phyloP scores from a whole-genome alignment of 2,329 filamentous ascomycete genomes.

The Exserohilum turcica region DNA sequence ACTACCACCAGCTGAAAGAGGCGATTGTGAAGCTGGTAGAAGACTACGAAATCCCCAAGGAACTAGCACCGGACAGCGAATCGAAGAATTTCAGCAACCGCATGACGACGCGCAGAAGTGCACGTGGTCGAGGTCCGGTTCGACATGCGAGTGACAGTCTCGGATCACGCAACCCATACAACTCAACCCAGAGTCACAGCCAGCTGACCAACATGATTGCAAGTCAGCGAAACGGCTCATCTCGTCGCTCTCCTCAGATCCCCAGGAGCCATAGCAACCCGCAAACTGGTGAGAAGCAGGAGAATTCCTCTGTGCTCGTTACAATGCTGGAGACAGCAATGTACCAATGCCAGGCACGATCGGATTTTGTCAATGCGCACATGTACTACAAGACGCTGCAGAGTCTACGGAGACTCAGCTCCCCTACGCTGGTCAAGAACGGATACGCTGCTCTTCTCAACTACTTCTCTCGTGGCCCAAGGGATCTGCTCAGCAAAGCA shows the following conservation, averaged over 20 bases:
- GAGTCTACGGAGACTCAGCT: constrained; percentile 68
- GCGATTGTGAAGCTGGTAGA: constrained; percentile 80
- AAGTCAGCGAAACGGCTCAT: constrained; percentile 41
- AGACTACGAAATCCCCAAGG: constrained; percentile 79
- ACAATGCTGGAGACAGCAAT: constrained; percentile 79
- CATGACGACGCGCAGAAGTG: constrained; percentile 56
- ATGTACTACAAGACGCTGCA: constrained; percentile 83
- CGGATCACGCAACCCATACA: constrained; percentile 60
- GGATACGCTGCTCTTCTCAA: constrained; percentile 74
- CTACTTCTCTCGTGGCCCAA: constrained; percentile 73
- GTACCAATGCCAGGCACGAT: constrained; percentile 74
- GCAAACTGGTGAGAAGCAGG: constrained; percentile 37
- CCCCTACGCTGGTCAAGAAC: constrained; percentile 65
- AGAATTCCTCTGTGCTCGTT: constrained; percentile 61
- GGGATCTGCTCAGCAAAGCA: constrained; percentile 71
- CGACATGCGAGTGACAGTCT: constrained; percentile 38
- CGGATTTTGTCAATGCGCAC: constrained; percentile 82
- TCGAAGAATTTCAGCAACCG: constrained; percentile 73
- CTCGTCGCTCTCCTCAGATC: constrained; percentile 46
- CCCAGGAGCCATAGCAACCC: constrained; percentile 51
- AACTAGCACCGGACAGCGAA: constrained; percentile 63
- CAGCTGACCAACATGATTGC: constrained; percentile 48
- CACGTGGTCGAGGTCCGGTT: constrained; percentile 33
- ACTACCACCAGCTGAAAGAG: constrained; percentile 80
- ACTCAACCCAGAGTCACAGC: constrained; percentile 39